Percentiles rank a stretch among this genome's conserved stretches.
These are phyloP conservation scores for Zasmidium angulare DNA, from an alignment of 2,329 filamentous ascomycete genomes.

Conservation along the genomic window DNA sequence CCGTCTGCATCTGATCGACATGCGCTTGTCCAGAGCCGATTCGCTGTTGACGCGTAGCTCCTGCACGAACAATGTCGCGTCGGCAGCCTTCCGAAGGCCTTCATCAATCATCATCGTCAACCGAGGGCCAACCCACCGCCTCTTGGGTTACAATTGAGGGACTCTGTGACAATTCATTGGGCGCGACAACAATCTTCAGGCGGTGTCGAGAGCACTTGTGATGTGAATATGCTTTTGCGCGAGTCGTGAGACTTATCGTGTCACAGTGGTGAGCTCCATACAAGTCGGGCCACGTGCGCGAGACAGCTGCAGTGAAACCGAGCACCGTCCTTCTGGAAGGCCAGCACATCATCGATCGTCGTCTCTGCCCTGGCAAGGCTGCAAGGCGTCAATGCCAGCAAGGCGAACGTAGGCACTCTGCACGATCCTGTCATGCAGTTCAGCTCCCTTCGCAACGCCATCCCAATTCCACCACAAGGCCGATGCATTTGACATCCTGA, in stretches of 20 bases:
- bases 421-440: neutral
- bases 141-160: neutral
- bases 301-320: neutral
- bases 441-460: neutral
- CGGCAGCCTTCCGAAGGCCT: neutral
- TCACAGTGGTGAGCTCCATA: neutral
- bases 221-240: neutral
- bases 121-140: neutral
- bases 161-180: neutral
- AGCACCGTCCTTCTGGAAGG: neutral
- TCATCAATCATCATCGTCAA: neutral
- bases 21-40: neutral
- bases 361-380: neutral
- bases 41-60: neutral
- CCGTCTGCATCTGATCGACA: neutral
- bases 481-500: neutral
- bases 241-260: neutral
- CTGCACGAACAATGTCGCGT: neutral
- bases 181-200: neutral
- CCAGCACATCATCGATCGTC: neutral
- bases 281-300: neutral
- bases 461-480: neutral
- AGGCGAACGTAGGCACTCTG: neutral
- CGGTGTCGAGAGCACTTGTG: neutral
- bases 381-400: neutral